Evolutionary conservation across 495 filamentous ascomycete species (phyloP).

Genomic region (Lindgomyces ingoldianus): DNA sequence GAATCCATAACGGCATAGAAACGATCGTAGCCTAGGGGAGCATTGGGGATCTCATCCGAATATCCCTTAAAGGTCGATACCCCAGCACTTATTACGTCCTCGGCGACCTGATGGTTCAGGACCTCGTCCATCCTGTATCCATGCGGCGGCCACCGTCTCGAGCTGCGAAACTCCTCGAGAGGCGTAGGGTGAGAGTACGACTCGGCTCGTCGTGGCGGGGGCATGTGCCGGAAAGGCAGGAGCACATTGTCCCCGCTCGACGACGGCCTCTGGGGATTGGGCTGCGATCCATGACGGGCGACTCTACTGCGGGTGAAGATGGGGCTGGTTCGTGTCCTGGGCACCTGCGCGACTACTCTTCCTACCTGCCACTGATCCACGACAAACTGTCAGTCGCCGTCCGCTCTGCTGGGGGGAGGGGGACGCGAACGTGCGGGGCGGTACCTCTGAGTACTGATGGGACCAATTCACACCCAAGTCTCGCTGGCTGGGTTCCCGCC

Average conservation of each 20-base stretch:
- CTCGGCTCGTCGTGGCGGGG: conserved; percentile 27
- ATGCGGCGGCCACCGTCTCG: conserved; percentile 40
- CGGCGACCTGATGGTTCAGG: conserved; percentile 35
- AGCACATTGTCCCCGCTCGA: conserved; percentile 29
- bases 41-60: conserved; percentile 39
- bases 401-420: not conserved
- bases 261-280: conserved; percentile 21
- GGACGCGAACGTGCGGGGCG: not conserved
- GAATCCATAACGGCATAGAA: conserved; percentile 43
- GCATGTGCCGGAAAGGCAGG: conserved; percentile 20
- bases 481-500: conserved; percentile 33
- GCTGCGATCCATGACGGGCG: conserved; percentile 28
- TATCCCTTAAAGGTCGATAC: conserved; percentile 45
- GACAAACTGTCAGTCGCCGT: not conserved
- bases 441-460: conserved; percentile 20
- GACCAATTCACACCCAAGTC: conserved; percentile 24
- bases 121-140: conserved; percentile 34
- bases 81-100: conserved; percentile 41
- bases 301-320: conserved; percentile 32
- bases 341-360: conserved; percentile 3
- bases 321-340: conserved; percentile 31
- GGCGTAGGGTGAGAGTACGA: conserved; percentile 35
- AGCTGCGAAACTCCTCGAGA: conserved; percentile 35
- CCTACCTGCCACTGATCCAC: not conserved
- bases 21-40: conserved; percentile 33